These are phyloP conservation scores for Setaria viridis DNA, from an alignment of 202 grass and related monocot species.

Conservation along the genomic window DNA sequence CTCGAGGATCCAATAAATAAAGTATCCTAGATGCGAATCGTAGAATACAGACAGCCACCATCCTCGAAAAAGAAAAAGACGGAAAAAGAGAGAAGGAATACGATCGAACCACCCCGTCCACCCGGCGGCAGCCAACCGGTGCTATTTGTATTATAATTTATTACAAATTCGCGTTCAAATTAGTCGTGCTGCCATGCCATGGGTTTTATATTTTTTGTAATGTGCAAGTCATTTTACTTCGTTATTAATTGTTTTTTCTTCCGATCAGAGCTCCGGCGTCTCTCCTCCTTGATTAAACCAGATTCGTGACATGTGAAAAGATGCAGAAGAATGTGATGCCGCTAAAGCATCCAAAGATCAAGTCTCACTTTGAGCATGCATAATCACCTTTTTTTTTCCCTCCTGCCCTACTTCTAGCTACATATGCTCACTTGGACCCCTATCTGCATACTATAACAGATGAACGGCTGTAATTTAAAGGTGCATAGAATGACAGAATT, in stretches of 20 bases:
- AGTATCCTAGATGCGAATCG: background rate
- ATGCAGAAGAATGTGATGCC: background rate
- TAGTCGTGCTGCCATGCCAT: background rate
- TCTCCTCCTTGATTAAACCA: background rate
- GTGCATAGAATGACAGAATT: background rate
- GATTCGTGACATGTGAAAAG: background rate
- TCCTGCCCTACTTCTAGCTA: background rate
- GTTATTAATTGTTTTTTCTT: background rate
- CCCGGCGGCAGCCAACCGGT: background rate
- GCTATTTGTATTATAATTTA: background rate
- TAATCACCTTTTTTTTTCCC: background rate
- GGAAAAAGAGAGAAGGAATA: background rate
- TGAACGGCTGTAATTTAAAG: conserved; percentile 36
- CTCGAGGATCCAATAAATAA: background rate
- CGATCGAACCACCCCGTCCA: no score
- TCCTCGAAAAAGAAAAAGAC: background rate
- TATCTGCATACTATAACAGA: background rate
- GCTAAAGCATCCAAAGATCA: conserved; percentile 8
- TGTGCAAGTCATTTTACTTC: background rate
- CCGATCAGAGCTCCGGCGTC: no score
- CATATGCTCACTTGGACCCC: conserved; percentile 16
- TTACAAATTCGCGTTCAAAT: background rate
- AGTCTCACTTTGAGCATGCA: conserved; percentile 4
- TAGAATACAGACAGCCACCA: background rate
- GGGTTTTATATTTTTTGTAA: background rate